Base-by-base conservation (phyloP, 192 early-diverging fungal species). In the Neocallimastix lanati region DNA sequence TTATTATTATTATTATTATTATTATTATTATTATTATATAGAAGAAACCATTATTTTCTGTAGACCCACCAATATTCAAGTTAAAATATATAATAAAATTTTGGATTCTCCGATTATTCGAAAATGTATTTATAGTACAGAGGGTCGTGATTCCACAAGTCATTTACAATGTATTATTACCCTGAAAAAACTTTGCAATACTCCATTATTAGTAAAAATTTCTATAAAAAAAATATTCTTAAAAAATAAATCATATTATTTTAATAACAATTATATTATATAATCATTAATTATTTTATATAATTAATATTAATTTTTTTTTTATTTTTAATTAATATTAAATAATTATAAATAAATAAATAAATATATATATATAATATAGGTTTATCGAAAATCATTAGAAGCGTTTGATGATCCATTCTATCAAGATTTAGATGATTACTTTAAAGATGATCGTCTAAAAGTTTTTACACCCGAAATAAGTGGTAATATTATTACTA, bases 141-240 rank as follows among this genome's bases (percentile, higher is more conserved):
- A 67, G n/a, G 25, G 9, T n/a, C 21, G 50, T 7, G 50, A 67
- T 67, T n/a, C 50, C 9, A 67, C 50, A n/a, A 67, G 50, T 67
- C 50, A 86, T 67, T 81, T 91, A 25, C 82, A 81, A 21, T 86
- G 84, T 78, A 86, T 90, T 21, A 84, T 85, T 14, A 83, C 83
- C 0, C 30, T 87, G 14, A 81, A 83, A 78, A 87, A 87, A 76
- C 28, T 87, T 28, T 88, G 84, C 78, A 85, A 85, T 40, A 83
- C 80, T 12, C 83, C 84, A 2, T 77, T 79, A 30, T 80, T 85
- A 13, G 77, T 58, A 81, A 67, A 11, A 21, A 50, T 21, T 50
- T 13, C 9, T 38, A 38, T 14, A 14, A 15, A 38, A 38, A 38
- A 38, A 38, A 14, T 14, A 38, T 38, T 14, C 9, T 38, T n/a